Conservation (phyloP, 2,329 filamentous ascomycete genomes). For the Sarocladiaceae sp. region DNA sequence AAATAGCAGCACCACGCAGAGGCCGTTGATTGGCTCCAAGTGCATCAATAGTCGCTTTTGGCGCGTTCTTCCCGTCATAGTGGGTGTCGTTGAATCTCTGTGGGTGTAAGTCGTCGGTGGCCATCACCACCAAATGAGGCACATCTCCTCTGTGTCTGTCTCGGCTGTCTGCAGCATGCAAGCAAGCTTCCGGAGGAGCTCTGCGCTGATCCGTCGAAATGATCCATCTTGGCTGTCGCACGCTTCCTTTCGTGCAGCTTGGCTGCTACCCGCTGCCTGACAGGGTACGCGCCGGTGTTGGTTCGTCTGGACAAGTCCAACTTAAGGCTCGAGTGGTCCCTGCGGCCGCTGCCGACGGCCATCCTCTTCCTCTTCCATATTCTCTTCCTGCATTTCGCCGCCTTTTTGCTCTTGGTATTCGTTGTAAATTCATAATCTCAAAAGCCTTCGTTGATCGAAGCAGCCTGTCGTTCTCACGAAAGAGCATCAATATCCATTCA, state of each 20-base stretch:
- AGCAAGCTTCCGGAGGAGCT: background rate
- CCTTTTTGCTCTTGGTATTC: slow-evolving; percentile 17
- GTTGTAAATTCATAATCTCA: slow-evolving; percentile 16
- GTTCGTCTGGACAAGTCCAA: background rate
- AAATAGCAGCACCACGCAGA: slow-evolving; percentile 27
- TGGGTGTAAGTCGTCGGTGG: background rate
- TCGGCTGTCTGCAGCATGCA: background rate
- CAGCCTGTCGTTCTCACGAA: slow-evolving; percentile 33
- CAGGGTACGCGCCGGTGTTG: background rate
- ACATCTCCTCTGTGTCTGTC: background rate
- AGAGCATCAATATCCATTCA: slow-evolving; percentile 14
- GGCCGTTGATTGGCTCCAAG: slow-evolving; percentile 27
- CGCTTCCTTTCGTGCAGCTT: background rate
- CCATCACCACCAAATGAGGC: background rate
- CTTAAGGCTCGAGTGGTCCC: slow-evolving; percentile 15
- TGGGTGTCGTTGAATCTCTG: background rate
- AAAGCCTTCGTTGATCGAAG: slow-evolving; percentile 41
- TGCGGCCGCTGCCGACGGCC: slow-evolving; percentile 13
- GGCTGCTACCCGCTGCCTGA: background rate
- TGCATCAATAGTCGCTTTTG: slow-evolving; percentile 4
- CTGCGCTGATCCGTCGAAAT: background rate
- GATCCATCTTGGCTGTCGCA: background rate
- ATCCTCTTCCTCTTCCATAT: slow-evolving; percentile 27
- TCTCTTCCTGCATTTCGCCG: slow-evolving; percentile 26
- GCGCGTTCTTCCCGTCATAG: background rate